Conservation (phyloP, 306 rosid genomes). For the Acacia confusa region DNA sequence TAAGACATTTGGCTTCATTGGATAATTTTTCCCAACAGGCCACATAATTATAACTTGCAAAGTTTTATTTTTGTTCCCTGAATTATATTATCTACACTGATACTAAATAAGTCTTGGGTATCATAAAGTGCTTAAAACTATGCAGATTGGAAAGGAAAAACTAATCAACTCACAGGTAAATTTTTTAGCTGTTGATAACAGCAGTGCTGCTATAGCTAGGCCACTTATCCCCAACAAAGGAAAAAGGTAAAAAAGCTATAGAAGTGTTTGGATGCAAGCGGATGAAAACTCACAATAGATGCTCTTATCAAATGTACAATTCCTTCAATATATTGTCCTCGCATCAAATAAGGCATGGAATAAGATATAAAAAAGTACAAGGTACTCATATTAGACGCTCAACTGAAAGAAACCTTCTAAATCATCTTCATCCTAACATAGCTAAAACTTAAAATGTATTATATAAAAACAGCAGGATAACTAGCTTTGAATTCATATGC, state of each 20-base stretch:
- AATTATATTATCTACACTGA: background rate
- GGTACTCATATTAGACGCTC: background rate
- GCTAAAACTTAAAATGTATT: background rate
- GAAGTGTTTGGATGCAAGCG: background rate
- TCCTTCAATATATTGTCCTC: background rate
- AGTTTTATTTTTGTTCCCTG: background rate
- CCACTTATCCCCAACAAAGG: background rate
- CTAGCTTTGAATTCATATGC: slow-evolving; percentile 25
- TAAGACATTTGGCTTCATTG: too few species aligned
- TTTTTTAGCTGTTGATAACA: background rate
- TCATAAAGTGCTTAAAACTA: background rate
- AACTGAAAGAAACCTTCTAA: background rate
- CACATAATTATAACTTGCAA: background rate
- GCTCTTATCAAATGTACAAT: background rate
- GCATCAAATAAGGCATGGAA: slow-evolving; percentile 13
- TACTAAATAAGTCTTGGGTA: background rate
- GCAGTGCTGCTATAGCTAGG: background rate
- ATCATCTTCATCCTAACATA: background rate
- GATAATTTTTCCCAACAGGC: background rate
- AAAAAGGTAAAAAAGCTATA: background rate
- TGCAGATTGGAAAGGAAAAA: background rate
- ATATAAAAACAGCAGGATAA: background rate
- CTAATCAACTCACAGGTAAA: background rate
- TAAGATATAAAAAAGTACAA: background rate
- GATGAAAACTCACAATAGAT: background rate